These are phyloP conservation scores for Candolleomyces aberdarensis DNA, from an alignment of 768 basidiomycete genomes.

Conservation along the genomic window DNA sequence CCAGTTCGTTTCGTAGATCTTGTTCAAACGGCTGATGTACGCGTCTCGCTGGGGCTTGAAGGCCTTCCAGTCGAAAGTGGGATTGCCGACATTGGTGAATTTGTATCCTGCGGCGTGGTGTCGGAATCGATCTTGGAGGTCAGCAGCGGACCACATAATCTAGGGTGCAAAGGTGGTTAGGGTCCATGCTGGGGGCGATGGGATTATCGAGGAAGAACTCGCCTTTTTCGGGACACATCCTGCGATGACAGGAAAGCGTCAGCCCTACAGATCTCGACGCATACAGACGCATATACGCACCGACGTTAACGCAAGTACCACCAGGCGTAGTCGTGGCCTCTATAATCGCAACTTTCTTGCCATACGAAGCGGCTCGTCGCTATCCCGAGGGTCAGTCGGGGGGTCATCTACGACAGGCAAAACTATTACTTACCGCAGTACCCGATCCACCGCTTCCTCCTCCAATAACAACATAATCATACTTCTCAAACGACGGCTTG, in stretches of 20 bases:
- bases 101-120: slow-evolving; percentile 74
- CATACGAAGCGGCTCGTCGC: slow-evolving; percentile 90
- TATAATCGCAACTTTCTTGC: slow-evolving; percentile 89
- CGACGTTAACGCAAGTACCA: slow-evolving; percentile 98
- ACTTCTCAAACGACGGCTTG: slow-evolving; percentile 60
- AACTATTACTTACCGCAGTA: slow-evolving; percentile 58
- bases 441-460: slow-evolving; percentile 94
- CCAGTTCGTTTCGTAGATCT: slow-evolving; percentile 89
- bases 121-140: slow-evolving; percentile 79
- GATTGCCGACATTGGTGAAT: slow-evolving; percentile 54
- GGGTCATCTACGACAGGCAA: background rate
- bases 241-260: slow-evolving; percentile 20
- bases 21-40: slow-evolving; percentile 87
- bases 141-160: slow-evolving; percentile 99
- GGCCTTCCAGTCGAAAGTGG: slow-evolving; percentile 82
- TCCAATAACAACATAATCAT: slow-evolving; percentile 87
- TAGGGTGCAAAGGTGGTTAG: slow-evolving; percentile 24
- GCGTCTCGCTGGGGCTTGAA: slow-evolving; percentile 96
- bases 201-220: slow-evolving; percentile 10
- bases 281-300: slow-evolving; percentile 40
- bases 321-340: slow-evolving; percentile 76
- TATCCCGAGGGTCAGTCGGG: slow-evolving; percentile 24
- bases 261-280: background rate
- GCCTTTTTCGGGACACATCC: slow-evolving; percentile 99
- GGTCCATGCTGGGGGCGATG: background rate